These are phyloP conservation scores for Deinandra increscens DNA, from an alignment of 129 eudicot genomes.

Conservation along the genomic window DNA sequence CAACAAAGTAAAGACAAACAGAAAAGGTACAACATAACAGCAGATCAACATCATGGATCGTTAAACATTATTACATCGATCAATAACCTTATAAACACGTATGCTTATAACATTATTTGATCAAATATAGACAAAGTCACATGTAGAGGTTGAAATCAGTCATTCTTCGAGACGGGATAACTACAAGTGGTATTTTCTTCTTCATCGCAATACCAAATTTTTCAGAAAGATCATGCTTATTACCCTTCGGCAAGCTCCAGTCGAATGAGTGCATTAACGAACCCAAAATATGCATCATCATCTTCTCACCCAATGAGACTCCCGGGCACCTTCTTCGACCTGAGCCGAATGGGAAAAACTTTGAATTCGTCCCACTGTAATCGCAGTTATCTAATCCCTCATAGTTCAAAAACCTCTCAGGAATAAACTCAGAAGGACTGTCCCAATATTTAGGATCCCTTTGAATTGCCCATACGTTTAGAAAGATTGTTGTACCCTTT, in stretches of 20 bases:
- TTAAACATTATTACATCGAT: background rate
- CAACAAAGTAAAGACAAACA: no score
- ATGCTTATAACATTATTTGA: background rate
- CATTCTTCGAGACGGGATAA: constrained; percentile 29
- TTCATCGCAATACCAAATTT: constrained; percentile 35
- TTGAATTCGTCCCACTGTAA: constrained; percentile 16
- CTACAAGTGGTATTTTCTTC: constrained; percentile 38
- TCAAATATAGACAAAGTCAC: background rate
- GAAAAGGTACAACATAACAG: no score
- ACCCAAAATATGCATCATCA: constrained; percentile 22
- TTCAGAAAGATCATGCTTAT: constrained; percentile 24
- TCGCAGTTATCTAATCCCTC: constrained; percentile 22
- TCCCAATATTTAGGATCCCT: constrained; percentile 13
- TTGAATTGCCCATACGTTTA: constrained; percentile 27
- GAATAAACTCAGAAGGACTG: constrained; percentile 16
- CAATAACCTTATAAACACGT: background rate
- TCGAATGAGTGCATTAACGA: constrained; percentile 37
- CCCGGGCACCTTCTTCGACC: constrained; percentile 24
- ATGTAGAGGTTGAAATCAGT: background rate
- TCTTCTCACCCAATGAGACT: constrained; percentile 20
- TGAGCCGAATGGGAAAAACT: constrained; percentile 15
- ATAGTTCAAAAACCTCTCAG: constrained; percentile 9
- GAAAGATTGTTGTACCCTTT: constrained; percentile 22
- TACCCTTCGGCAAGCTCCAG: constrained; percentile 32
- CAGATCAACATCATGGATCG: no score